Conservation (phyloP, 768 basidiomycete genomes). For the Leccinum disarticulatum region DNA sequence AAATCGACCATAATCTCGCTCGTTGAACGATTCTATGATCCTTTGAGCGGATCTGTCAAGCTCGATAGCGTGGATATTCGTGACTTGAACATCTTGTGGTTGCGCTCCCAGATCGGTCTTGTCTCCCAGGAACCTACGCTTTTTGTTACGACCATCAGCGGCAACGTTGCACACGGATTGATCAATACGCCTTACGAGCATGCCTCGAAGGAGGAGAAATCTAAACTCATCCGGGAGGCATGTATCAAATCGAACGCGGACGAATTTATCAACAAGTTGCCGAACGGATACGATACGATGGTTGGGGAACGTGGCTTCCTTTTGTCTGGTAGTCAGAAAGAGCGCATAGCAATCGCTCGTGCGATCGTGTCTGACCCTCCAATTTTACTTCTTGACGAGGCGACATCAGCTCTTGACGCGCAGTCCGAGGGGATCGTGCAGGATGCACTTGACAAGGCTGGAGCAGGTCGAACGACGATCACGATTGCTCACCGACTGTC, state of each 20-base stretch:
- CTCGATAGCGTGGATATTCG: not conserved
- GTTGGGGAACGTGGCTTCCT: constrained; percentile 89
- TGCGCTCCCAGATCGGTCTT: not conserved
- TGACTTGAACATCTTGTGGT: not conserved
- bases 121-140: not conserved
- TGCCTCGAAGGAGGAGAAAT: constrained; percentile 70
- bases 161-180: constrained; percentile 83
- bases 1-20: not conserved
- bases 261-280: constrained; percentile 80
- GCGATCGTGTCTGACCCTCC: constrained; percentile 61
- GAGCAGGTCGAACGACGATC: too few species aligned
- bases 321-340: constrained; percentile 82
- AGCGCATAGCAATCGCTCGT: constrained; percentile 87
- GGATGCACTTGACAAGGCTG: too few species aligned
- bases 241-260: constrained; percentile 89
- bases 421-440: too few species aligned
- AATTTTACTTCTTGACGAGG: too few species aligned
- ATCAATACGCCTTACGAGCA: constrained; percentile 72
- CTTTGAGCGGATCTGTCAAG: not conserved
- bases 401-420: too few species aligned
- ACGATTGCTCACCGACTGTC: constrained; percentile 32
- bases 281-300: constrained; percentile 82
- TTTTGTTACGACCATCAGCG: constrained; percentile 80
- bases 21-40: not conserved
- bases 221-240: constrained; percentile 76